Conservation (phyloP, 2,329 filamentous ascomycete species). For the Truncatella angustata region DNA sequence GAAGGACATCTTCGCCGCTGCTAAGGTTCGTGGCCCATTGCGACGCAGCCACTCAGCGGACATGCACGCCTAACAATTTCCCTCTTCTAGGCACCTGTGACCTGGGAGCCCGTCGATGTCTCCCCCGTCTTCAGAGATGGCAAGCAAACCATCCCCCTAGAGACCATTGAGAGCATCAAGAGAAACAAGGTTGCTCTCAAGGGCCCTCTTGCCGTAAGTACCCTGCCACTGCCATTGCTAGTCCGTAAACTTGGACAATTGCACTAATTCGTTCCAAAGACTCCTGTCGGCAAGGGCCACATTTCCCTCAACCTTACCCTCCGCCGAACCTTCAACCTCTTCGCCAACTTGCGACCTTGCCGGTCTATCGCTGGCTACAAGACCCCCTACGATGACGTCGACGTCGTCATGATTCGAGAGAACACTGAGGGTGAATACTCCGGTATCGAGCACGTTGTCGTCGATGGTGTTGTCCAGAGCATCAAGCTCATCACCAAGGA, state of each 20-base stretch:
- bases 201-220: slow-evolving; percentile 86
- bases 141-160: slow-evolving; percentile 91
- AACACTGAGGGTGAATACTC: slow-evolving; percentile 99
- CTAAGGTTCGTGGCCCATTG: slow-evolving; percentile 63
- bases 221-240: slow-evolving; percentile 4
- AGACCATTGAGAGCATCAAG: slow-evolving; percentile 88
- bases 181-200: slow-evolving; percentile 98
- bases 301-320: slow-evolving; percentile 98
- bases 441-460: slow-evolving; percentile 96
- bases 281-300: slow-evolving; percentile 96
- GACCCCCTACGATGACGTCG: slow-evolving; percentile 95
- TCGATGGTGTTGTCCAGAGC: slow-evolving; percentile 96
- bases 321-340: slow-evolving; percentile 98
- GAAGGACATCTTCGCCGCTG: slow-evolving; percentile 97
- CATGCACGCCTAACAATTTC: too few species aligned
- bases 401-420: slow-evolving; percentile 97
- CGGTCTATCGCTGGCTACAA: slow-evolving; percentile 96
- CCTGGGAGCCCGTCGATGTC: slow-evolving; percentile 97
- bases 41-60: too few species aligned
- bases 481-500: slow-evolving; percentile 99
- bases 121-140: slow-evolving; percentile 91
- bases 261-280: slow-evolving; percentile 46
- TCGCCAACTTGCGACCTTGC: slow-evolving; percentile 98
- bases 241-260: neutral
- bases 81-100: slow-evolving; percentile 73